Evolutionary conservation across 2,329 filamentous ascomycete species (phyloP), one percentile per base, ranked within the genome.

Genomic region (Stenocarpella maydis): DNA sequence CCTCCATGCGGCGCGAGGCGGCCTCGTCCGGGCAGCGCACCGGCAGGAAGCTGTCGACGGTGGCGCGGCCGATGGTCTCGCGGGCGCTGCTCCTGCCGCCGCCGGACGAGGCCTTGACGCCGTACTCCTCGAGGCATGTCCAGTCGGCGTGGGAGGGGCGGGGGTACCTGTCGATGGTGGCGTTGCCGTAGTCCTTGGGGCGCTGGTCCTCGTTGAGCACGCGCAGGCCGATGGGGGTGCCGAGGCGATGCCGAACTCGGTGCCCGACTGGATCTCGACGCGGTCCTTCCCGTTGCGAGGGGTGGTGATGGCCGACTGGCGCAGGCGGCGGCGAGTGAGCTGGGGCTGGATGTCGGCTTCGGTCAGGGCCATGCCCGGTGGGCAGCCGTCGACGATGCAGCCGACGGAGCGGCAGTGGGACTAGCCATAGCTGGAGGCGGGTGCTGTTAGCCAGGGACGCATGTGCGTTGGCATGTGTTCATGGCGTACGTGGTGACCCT

Each of bases 91-190:
- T 95, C 72, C 96, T 88, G 66, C 96, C 95, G 75, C 96, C 95
- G 69, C 96, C 95, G 71, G 91, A 94, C 79, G 90, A 93, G 45
- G 96, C 94, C 85, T 97, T 97, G 75, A 97, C 90, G 69, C 95
- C 95, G 80, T 99, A 99, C 84, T 98, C 98, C 81, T 97, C 93
- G 71, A 97, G 86, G 83, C 98, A 98, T 71, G 96, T 98, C 89
- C 92, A 98, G 82, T 98, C 95, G 71, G 96, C 95, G 82, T 98
- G 96, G 78, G 90, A 94, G 43, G 95, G 96, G 64, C 96, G 88
- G 5, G 96, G 96, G 86, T 92, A 98, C 72, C 90, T 83, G 81
- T 98, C 93, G 89, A 98, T 98, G 37, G 95, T 97, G 78, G 89
- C 88, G 82, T 90, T 88, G 68, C 92, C 92, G 82, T 98, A 98